Base-by-base conservation (phyloP, 2,329 filamentous ascomycete species). In the Cladosporium austrohemisphaericum region DNA sequence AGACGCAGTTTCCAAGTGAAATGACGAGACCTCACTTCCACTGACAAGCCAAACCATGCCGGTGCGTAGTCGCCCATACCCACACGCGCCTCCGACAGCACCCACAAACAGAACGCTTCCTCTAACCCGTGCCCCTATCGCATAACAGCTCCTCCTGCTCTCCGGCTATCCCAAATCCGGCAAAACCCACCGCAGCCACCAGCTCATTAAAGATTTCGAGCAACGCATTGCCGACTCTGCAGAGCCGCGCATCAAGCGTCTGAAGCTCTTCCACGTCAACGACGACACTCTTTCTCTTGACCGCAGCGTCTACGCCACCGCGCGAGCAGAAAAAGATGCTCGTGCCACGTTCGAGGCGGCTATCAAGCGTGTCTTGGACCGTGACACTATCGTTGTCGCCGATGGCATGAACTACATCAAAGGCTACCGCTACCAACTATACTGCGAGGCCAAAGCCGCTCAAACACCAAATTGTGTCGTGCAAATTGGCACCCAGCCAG, bases 371-470 rank as follows among this genome's bases (percentile, higher is more conserved):
- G 78, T 83, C 41, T 75, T 94, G 23, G 82, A 79, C 52, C 78
- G 82, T 50, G 81, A 81, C 60, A 85, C 88, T 61, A 82, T 94
- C 51, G 86, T 93, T 45, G 80, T 94, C 38, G 79, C 89, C 13
- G 88, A 94, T 65, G 83, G 84, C 1, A 72, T 88, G 52, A 93
- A 93, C 68, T 94, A 93, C 69, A 94, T 94, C 71, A 93, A 93
- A 68, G 88, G 88, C 29, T 93, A 87, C 80, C 78, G 88, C 41
- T 94, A 94, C 66, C 88, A 94, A 73, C 74, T 94, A 18, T 85
- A 85, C 67, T 92, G 88, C 71, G 88, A 93, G 69, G 82, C 88
- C 29, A 93, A 93, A 69, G 88, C 88, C 40, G 71, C 87, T 47
- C 74, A 83, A 55, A 93, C 88, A 3, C 80, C 85, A 3, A 86